Evolutionary conservation across 176 grass and related monocot species (phyloP), one percentile per base, ranked within the genome.

Genomic region (Oryza nivara): DNA sequence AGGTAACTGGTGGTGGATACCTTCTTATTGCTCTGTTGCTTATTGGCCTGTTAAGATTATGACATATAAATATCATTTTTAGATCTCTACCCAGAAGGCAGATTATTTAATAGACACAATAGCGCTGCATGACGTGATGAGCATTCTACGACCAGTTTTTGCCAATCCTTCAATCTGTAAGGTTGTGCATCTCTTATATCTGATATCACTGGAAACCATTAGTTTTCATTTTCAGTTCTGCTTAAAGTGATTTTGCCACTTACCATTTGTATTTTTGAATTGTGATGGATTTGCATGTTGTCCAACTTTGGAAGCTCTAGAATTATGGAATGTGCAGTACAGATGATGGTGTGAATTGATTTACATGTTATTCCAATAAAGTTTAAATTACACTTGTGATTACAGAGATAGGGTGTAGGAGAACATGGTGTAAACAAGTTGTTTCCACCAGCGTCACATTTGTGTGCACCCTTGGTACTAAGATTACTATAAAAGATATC

Each of bases 61-160:
- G 30, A 73, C 41, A 76, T 61, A 56, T 44, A 68, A 35, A 26
- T 84, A 8, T 58, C 81, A 11, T 51, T 79, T 82, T 52, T 85
- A 98, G 96, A 92, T 98, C 64, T 95, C 96, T 74, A 95, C 89
- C 45, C 67, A 82, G 52, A 90, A 90, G 60, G 92, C 92, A 77
- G 96, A 98, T 80, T 98, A 88, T 80, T 78, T 98, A 84, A 92
- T 98, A 85, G 92, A 98, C 87, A 95, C 96, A 73, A 95, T 98
- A 78, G 89, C 85, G 46, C 83, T 98, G 68, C 92, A 98, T 92
- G 92, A 98, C 70, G 72, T 26, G 32, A 93, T 98, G 96, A 80
- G 68, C 76, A 88, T 92, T 72, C 84, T 98, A 68, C 87, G 83
- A 11, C 77, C 92, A 60, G 89, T 92, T 48, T 98, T 98, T 90